A percentile compares a stretch with the other conserved stretches of the same genome.
Conservation (phyloP, 768 basidiomycete genomes). For the Podaxis carcinomalis region DNA sequence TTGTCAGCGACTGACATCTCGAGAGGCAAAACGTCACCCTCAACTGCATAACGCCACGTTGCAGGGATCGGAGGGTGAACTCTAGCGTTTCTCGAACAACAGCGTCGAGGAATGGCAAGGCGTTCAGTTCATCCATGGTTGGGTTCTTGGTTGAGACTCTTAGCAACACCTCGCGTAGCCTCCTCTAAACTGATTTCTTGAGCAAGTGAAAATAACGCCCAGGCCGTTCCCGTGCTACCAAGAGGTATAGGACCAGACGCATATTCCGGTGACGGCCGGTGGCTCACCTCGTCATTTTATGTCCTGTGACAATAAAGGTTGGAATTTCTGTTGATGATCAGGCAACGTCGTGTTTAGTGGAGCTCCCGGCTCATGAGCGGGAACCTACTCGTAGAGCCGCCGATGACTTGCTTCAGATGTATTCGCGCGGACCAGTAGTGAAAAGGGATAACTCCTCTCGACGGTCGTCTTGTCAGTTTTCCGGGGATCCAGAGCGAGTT, state of each 20-base stretch:
- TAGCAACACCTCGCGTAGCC: constrained; percentile 54
- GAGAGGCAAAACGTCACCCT: constrained; percentile 51
- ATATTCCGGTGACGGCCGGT: not conserved
- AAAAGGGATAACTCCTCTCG: constrained; percentile 51
- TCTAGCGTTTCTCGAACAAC: constrained; percentile 57
- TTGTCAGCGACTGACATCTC: constrained; percentile 40
- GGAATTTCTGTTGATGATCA: constrained; percentile 42
- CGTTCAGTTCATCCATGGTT: constrained; percentile 62
- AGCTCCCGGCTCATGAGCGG: constrained; percentile 37
- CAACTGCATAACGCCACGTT: constrained; percentile 37
- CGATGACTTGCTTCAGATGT: constrained; percentile 52
- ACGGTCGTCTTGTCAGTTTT: constrained; percentile 24
- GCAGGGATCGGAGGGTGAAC: constrained; percentile 46
- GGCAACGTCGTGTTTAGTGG: not conserved
- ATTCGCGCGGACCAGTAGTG: constrained; percentile 59
- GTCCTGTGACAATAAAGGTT: constrained; percentile 57
- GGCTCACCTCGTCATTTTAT: constrained; percentile 43
- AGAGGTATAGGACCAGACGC: not conserved
- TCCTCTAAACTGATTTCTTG: constrained; percentile 44
- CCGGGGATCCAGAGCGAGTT: constrained; percentile 29
- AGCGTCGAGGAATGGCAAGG: constrained; percentile 62
- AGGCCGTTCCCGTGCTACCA: constrained; percentile 40
- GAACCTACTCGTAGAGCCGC: constrained; percentile 56
- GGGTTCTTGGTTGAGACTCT: constrained; percentile 49
- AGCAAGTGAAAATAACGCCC: constrained; percentile 56